Percentiles rank a stretch among this genome's conserved stretches.
Conservation (phyloP, 805 yeast species). For the Debaryomyces maramus region DNA sequence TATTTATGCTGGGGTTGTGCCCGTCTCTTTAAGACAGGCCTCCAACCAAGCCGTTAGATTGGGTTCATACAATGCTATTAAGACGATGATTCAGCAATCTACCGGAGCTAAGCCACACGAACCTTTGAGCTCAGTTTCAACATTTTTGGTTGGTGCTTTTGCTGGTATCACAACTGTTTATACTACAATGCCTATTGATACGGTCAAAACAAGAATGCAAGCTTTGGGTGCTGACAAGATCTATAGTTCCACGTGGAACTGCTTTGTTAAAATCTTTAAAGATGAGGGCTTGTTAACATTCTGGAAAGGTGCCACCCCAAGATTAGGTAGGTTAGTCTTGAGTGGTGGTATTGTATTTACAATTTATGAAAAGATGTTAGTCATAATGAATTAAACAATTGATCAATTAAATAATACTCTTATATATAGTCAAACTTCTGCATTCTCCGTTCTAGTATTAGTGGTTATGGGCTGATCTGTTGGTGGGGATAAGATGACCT, state of each 20-base stretch:
- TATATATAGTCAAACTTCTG: slow-evolving; percentile 2
- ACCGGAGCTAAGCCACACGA: slow-evolving; percentile 64
- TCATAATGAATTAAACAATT: slow-evolving; percentile 23
- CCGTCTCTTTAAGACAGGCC: slow-evolving; percentile 94
- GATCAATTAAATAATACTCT: slow-evolving; percentile 3
- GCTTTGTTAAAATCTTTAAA: slow-evolving; percentile 75
- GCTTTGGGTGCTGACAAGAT: slow-evolving; percentile 72
- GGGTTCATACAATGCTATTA: slow-evolving; percentile 89
- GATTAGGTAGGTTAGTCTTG: slow-evolving; percentile 85
- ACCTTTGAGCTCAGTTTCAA: slow-evolving; percentile 74
- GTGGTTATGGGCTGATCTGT: slow-evolving; percentile 7
- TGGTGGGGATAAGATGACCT: slow-evolving; percentile 52
- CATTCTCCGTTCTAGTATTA: slow-evolving; percentile 3
- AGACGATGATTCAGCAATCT: slow-evolving; percentile 71
- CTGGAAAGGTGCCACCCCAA: slow-evolving; percentile 98
- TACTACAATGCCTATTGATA: slow-evolving; percentile 92
- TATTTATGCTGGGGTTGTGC: slow-evolving; percentile 83
- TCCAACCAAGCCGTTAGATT: slow-evolving; percentile 92
- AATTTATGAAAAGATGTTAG: slow-evolving; percentile 86
- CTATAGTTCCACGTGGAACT: slow-evolving; percentile 76
- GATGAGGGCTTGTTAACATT: slow-evolving; percentile 89
- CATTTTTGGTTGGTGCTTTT: slow-evolving; percentile 86
- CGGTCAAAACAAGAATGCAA: slow-evolving; percentile 97
- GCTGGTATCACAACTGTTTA: slow-evolving; percentile 90
- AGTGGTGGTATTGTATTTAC: slow-evolving; percentile 98